Conservation (phyloP, 176 grass and related monocot species). For the Avena atlantica region DNA sequence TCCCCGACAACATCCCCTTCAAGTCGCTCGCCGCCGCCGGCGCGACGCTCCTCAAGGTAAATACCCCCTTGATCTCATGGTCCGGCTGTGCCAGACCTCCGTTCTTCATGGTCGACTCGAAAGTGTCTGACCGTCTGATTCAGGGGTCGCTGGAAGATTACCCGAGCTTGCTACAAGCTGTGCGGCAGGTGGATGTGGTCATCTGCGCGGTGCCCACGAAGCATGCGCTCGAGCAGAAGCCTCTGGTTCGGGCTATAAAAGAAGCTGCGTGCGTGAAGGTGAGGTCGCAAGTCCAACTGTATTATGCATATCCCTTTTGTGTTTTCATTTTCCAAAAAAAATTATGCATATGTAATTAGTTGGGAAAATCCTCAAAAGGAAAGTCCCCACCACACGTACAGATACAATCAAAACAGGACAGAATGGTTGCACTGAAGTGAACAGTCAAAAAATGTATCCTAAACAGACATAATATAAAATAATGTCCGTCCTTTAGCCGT, state of each 20-base stretch:
- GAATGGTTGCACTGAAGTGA: background rate
- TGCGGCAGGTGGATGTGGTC: slow-evolving; percentile 78
- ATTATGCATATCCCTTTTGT: background rate
- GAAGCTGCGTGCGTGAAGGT: slow-evolving; percentile 88
- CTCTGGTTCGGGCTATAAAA: slow-evolving; percentile 81
- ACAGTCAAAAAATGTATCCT: background rate
- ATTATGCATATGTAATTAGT: background rate
- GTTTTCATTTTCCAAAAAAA: background rate
- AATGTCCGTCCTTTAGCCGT: background rate
- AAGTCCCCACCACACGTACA: background rate
- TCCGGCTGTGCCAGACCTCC: background rate
- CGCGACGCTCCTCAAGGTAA: slow-evolving; percentile 69
- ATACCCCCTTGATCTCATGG: background rate
- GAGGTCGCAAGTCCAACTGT: background rate
- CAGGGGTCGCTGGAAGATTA: slow-evolving; percentile 84
- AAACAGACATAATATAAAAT: background rate
- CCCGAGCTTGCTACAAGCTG: slow-evolving; percentile 67
- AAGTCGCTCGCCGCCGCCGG: slow-evolving; percentile 62
- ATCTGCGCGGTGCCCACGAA: slow-evolving; percentile 83
- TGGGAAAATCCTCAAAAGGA: background rate
- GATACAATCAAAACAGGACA: background rate
- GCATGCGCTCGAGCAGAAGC: slow-evolving; percentile 71
- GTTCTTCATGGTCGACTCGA: background rate
- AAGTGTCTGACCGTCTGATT: background rate
- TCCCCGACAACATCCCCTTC: slow-evolving; percentile 28